Evolutionary conservation across 176 grass and related monocot species (phyloP), one percentile per base, ranked within the genome.

Genomic region (Triticum aestivum): DNA sequence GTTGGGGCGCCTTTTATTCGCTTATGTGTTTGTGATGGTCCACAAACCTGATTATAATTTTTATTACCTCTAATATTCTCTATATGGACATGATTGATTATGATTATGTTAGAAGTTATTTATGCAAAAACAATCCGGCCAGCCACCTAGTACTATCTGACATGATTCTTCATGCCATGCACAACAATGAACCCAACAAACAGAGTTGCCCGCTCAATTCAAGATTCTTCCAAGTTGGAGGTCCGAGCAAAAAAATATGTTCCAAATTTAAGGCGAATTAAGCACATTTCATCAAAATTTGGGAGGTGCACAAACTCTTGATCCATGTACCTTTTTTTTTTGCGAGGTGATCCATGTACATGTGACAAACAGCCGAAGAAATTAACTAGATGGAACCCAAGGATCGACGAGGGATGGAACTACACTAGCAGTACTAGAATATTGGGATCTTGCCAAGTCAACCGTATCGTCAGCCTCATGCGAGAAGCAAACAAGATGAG

Each of bases 291-390:
- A 58, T 79, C 26, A 73, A 86, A 89, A 79, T 49, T 35, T 47
- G 15, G 47, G 69, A 69, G 85, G 76, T 69, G 66, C 61, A 91
- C 30, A 81, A 54, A 79, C 84, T 79, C 80, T 83, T 67, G 84
- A 91, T 87, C 66, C 89, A 88, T 91, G 38, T 88, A 85, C 81
- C 77, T 41, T 27, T 27, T 27, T 27, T 27, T 27, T 27, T 27
- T 27, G 27, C 27, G 27, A 27, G 27, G 27, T 67, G 84, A 91
- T 87, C 66, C 89, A 88, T 91, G 38, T 88, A 85, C 81, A 84
- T 41, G 85, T 69, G 76, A 35, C 64, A 62, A 27, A 78, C 65
- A 84, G 65, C 74, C 65, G 6, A 73, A 52, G 51, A 18, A 51
- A 64, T 39, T 6, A 52, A 44, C 29, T 2, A 72, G 54, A 44